A percentile compares a stretch with the other conserved stretches of the same genome.
phyloP scores from a whole-genome alignment of 2,329 filamentous ascomycete species.

The Claviceps monticola region DNA sequence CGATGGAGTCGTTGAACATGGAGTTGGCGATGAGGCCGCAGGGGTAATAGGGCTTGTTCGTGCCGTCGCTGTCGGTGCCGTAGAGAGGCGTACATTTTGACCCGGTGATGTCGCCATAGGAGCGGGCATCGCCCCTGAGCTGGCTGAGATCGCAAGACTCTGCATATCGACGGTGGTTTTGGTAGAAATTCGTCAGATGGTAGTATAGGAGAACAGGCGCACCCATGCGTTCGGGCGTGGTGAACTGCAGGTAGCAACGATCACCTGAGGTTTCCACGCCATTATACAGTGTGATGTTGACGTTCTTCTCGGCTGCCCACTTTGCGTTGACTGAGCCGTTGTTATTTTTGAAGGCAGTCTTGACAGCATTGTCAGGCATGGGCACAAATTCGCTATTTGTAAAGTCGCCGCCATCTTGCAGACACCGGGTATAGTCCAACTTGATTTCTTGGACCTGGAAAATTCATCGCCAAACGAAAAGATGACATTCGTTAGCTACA shows the following conservation, averaged over 20 bases:
- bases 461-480: background rate
- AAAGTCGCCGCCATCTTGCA: constrained; percentile 33
- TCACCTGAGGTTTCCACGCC: constrained; percentile 24
- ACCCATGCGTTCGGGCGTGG: constrained; percentile 63
- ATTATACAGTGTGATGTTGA: constrained; percentile 27
- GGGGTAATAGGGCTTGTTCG: constrained; percentile 70
- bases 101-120: constrained; percentile 43
- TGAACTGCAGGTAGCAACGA: constrained; percentile 64
- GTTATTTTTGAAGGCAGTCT: constrained; percentile 56
- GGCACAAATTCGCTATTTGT: constrained; percentile 20
- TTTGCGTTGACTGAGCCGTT: constrained; percentile 24
- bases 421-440: constrained; percentile 82
- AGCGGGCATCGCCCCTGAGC: constrained; percentile 55
- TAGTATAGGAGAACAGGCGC: constrained; percentile 90
- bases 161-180: constrained; percentile 95
- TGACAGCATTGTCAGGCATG: constrained; percentile 46
- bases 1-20: constrained; percentile 87
- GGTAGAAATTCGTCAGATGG: constrained; percentile 93
- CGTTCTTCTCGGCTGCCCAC: constrained; percentile 27
- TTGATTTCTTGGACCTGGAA: constrained; percentile 72
- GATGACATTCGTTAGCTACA: background rate
- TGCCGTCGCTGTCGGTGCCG: constrained; percentile 25
- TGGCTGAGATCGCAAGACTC: constrained; percentile 76
- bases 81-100: constrained; percentile 67
- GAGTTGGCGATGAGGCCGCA: constrained; percentile 96